A percentile compares a stretch with the other conserved stretches of the same genome.
These are phyloP conservation scores for Vitis hybrid DNA, from an alignment of 177 flowering plant species.

Conservation along the genomic window DNA sequence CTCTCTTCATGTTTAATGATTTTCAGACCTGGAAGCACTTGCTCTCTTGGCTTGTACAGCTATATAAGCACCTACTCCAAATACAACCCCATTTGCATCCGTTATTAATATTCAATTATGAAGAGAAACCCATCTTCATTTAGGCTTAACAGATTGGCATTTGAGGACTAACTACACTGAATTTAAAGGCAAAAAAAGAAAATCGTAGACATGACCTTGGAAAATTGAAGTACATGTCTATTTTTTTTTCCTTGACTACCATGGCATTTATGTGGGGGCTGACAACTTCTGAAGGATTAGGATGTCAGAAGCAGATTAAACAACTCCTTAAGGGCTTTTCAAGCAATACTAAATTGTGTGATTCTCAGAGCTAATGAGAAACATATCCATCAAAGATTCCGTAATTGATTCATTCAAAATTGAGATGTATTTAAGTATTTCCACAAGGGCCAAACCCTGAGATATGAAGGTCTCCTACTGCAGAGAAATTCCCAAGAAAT, in stretches of 20 bases:
- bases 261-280: not conserved
- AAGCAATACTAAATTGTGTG: not conserved
- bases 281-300: slow-evolving; percentile 1
- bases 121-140: too few relatives aligned
- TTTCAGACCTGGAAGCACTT: too few relatives aligned
- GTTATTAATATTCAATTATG: too few relatives aligned
- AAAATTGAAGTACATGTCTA: not conserved
- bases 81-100: too few relatives aligned
- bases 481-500: not conserved
- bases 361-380: too few relatives aligned
- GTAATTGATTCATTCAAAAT: not conserved
- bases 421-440: not conserved
- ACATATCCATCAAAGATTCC: slow-evolving; percentile 5
- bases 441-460: too few relatives aligned
- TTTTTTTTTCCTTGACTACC: not conserved
- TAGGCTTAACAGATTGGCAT: too few relatives aligned
- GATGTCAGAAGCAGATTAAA: not conserved
- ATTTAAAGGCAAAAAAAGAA: too few relatives aligned
- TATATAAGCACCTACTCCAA: too few relatives aligned
- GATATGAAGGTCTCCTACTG: not conserved
- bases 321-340: not conserved
- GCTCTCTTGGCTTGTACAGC: too few relatives aligned
- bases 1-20: too few relatives aligned
- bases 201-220: not conserved
- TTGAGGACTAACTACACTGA: too few relatives aligned